Conservation (phyloP, 2,329 filamentous ascomycete genomes). For the Ascochyta pisi region DNA sequence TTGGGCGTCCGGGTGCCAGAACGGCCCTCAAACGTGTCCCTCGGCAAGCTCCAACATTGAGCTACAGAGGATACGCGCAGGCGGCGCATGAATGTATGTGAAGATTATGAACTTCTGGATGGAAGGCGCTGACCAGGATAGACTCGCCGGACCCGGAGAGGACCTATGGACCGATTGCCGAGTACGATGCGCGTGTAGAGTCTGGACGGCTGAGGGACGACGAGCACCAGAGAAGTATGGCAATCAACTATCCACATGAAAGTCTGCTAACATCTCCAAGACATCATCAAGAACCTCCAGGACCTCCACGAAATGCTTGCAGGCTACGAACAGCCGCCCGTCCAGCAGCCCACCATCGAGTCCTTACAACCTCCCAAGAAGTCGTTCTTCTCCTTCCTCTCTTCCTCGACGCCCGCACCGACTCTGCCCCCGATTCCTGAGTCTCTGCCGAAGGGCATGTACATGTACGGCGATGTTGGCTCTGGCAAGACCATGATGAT, state of each 20-base stretch:
- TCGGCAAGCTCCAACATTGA: conserved; percentile 16
- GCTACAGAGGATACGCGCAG: conserved; percentile 39
- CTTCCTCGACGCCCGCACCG: conserved; percentile 51
- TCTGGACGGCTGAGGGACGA: conserved; percentile 81
- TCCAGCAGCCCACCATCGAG: conserved; percentile 79
- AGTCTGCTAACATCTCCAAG: conserved; percentile 52
- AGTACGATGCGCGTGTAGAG: conserved; percentile 85
- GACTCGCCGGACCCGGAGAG: conserved; percentile 21
- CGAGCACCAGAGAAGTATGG: conserved; percentile 82
- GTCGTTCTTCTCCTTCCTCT: conserved; percentile 68
- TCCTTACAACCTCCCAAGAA: conserved; percentile 64
- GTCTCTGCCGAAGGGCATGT: conserved; percentile 85
- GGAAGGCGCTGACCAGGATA: conserved; percentile 17
- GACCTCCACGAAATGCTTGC: conserved; percentile 84
- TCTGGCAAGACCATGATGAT: conserved; percentile 99
- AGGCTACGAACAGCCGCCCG: conserved; percentile 74
- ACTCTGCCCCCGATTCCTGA: conserved; percentile 64
- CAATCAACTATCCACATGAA: background rate
- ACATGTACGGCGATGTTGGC: conserved; percentile 95
- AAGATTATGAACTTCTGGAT: background rate
- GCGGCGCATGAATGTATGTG: conserved; percentile 32
- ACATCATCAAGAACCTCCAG: conserved; percentile 87
- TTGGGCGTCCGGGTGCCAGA: conserved; percentile 10
- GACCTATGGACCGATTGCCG: conserved; percentile 74
- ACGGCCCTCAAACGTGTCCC: conserved; percentile 9